Percentiles rank a stretch among this genome's conserved stretches.
These are phyloP conservation scores for Craspedostauros australis DNA, from an alignment of 108 stramenopile species.

Conservation along the genomic window DNA sequence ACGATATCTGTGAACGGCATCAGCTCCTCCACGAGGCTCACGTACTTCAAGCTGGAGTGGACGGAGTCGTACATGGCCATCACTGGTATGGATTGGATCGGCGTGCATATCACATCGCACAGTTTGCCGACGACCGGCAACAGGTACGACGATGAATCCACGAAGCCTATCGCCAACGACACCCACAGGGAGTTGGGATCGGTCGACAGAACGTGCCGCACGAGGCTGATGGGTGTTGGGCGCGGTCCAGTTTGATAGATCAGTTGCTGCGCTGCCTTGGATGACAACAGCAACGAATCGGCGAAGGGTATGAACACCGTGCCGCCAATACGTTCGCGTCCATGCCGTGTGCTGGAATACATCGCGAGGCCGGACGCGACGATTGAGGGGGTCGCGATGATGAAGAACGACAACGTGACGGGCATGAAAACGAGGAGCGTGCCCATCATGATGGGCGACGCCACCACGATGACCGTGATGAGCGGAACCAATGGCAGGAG, in stretches of 20 bases:
- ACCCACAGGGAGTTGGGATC: conserved; percentile 51
- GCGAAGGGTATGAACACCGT: conserved; percentile 33
- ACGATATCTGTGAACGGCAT: conserved; percentile 92
- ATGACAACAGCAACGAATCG: conserved; percentile 47
- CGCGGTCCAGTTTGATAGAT: conserved; percentile 78
- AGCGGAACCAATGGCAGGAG: conserved; percentile 58
- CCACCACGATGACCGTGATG: conserved; percentile 37
- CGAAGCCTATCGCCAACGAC: conserved; percentile 65
- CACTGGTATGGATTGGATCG: conserved; percentile 71
- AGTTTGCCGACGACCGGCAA: conserved; percentile 84
- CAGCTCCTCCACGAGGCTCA: conserved; percentile 78
- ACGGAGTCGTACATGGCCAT: conserved; percentile 83
- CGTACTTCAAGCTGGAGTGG: conserved; percentile 67
- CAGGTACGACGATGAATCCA: conserved; percentile 74
- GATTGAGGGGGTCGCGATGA: neutral
- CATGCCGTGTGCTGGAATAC: conserved; percentile 50
- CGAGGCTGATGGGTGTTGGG: conserved; percentile 56
- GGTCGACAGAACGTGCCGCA: conserved; percentile 51
- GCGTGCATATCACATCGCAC: conserved; percentile 86
- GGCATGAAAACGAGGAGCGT: conserved; percentile 72
- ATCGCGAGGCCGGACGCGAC: conserved; percentile 20
- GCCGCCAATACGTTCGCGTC: conserved; percentile 39
- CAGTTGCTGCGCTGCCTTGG: conserved; percentile 48
- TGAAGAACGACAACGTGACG: no score
- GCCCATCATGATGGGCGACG: conserved; percentile 48